Percentiles rank a stretch among this genome's conserved stretches.
phyloP scores from a whole-genome alignment of 306 rosid species.

The Myrica gale region DNA sequence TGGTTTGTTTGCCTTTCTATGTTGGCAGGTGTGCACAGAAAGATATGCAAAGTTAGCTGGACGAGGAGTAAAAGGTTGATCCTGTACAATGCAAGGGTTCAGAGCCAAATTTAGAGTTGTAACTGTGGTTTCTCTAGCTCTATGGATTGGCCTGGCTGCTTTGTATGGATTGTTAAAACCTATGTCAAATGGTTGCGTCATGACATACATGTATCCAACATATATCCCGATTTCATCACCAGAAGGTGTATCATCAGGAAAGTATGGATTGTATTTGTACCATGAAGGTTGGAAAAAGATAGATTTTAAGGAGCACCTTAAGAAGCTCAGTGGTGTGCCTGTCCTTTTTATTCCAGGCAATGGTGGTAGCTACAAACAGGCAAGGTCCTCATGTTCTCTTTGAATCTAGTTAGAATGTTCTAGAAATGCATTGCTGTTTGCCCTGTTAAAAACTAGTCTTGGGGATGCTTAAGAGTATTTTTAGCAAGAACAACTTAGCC shows the following conservation, averaged over 20 bases:
- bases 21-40: conserved; percentile 16
- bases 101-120: conserved; percentile 58
- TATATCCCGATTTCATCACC: conserved; percentile 70
- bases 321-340: conserved; percentile 81
- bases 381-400: conserved; percentile 48
- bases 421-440: neutral
- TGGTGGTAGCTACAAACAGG: conserved; percentile 99
- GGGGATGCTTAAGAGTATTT: neutral
- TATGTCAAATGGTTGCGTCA: conserved; percentile 75
- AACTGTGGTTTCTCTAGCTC: conserved; percentile 42
- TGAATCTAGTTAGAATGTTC: conserved; percentile 1
- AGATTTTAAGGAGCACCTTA: conserved; percentile 75
- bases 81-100: conserved; percentile 51
- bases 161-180: conserved; percentile 69
- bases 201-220: conserved; percentile 98
- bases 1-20: conserved; percentile 2
- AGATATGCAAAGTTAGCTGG: conserved; percentile 18
- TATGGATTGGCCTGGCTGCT: conserved; percentile 60
- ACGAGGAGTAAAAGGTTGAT: conserved; percentile 15
- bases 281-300: conserved; percentile 97
- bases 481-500: neutral
- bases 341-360: conserved; percentile 97
- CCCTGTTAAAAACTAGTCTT: neutral
- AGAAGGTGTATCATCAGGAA: conserved; percentile 45
- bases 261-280: conserved; percentile 81